Conservation (phyloP, 169 alveolate genomes). For the Cytauxzoon felis region DNA sequence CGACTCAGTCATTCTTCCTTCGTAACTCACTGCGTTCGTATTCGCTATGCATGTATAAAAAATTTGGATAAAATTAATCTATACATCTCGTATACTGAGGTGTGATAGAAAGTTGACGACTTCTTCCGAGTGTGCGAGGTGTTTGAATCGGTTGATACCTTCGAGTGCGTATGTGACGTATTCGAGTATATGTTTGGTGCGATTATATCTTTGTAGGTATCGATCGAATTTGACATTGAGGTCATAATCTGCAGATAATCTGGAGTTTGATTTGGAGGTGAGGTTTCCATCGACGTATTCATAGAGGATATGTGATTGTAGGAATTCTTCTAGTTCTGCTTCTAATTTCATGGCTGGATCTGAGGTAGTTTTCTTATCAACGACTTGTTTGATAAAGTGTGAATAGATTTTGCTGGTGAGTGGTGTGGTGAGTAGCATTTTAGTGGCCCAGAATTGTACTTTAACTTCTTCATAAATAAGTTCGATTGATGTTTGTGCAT, state of each 20-base stretch:
- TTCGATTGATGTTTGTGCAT: slow-evolving; percentile 69
- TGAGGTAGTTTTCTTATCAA: slow-evolving; percentile 29
- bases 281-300: slow-evolving; percentile 60
- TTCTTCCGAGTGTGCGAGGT: slow-evolving; percentile 50
- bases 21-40: no score
- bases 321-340: slow-evolving; percentile 58
- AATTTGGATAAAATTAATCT: no score
- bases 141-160: slow-evolving; percentile 32
- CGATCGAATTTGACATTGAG: slow-evolving; percentile 62
- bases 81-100: slow-evolving; percentile 41
- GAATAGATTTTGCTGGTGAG: slow-evolving; percentile 79
- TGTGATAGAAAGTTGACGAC: slow-evolving; percentile 58
- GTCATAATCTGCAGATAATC: slow-evolving; percentile 58
- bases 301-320: slow-evolving; percentile 51
- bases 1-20: no score
- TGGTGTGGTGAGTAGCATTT: slow-evolving; percentile 80
- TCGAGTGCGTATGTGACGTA: slow-evolving; percentile 53
- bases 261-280: slow-evolving; percentile 43
- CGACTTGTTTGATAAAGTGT: slow-evolving; percentile 76
- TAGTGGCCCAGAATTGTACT: slow-evolving; percentile 83
- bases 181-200: slow-evolving; percentile 52
- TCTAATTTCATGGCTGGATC: slow-evolving; percentile 48
- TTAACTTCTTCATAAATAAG: slow-evolving; percentile 78
- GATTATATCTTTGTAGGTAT: slow-evolving; percentile 35
- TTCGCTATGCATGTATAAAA: no score